Conservation (phyloP, 2,329 filamentous ascomycete genomes). For the Penicillium psychrosexuale region DNA sequence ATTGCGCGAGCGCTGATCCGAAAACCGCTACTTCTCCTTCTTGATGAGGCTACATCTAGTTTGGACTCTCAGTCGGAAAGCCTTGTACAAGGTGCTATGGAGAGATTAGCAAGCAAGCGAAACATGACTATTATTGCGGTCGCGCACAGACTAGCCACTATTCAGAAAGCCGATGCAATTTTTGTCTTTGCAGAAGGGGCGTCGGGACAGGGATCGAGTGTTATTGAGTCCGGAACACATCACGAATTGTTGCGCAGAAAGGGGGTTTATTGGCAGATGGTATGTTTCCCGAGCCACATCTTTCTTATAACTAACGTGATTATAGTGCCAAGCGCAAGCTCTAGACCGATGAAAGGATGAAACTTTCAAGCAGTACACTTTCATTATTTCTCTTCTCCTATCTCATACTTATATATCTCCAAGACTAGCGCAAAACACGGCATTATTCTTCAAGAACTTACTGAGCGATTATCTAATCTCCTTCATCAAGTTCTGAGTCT, state of each 20-base stretch:
- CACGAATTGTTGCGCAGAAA: background rate
- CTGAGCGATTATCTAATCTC: too few relatives aligned
- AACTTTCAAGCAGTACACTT: too few relatives aligned
- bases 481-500: too few relatives aligned
- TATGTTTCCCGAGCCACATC: background rate
- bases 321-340: constrained; percentile 6
- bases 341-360: background rate
- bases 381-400: background rate
- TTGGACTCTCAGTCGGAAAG: constrained; percentile 66
- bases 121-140: constrained; percentile 64
- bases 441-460: too few relatives aligned
- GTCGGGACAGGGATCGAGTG: constrained; percentile 33
- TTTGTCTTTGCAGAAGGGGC: constrained; percentile 64
- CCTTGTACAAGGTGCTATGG: constrained; percentile 66
- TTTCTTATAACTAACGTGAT: background rate
- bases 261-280: constrained; percentile 5
- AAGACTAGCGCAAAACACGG: background rate
- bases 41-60: constrained; percentile 59
- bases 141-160: constrained; percentile 3
- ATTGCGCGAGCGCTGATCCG: constrained; percentile 56
- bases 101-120: constrained; percentile 56
- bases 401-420: background rate
- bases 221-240: constrained; percentile 48
- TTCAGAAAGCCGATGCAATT: constrained; percentile 6
- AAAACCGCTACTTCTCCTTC: constrained; percentile 51